Base-by-base conservation (phyloP, 2,329 filamentous ascomycete species). In the Rasamsonia emersonii region DNA sequence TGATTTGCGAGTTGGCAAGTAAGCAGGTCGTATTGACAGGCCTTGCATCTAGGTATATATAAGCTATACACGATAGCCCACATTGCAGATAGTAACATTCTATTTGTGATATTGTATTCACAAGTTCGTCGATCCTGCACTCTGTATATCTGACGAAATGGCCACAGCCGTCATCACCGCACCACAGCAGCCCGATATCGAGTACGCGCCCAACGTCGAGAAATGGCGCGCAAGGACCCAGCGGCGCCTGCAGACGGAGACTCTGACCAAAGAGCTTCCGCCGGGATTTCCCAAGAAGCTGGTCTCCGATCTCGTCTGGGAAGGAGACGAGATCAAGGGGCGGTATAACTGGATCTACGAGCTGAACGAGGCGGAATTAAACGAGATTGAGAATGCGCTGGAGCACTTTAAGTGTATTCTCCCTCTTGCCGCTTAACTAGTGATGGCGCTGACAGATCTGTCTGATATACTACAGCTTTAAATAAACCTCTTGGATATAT, bases 281-380 rank as follows among this genome's bases (percentile, higher is more conserved):
- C 31, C 43, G 1, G 62, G 59, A 0, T 70, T 67, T 38, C 65
- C 66, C 0, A 15, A 41, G 14, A 37, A 60, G 23, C 40, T 70
- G 1, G 39, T 50, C 2, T 65, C 62, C 1, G 51, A 62, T 4
- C 49, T 70, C 1, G 66, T 68, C 1, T 71, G 67, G 66, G 60
- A 68, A 20, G 64, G 61, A 3, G 53, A 54, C 11, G 51, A 57
- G 3, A 42, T 68, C 9, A 47, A 42, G 4, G 37, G 44, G 1
- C 45, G 46, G 2, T 61, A 59, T 39, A 49, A 68, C 30, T 69
- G 64, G 58, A 55, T 53, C 2, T 60, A 59, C 32, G 43, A 51
- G 18, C 44, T 67, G 24, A 58, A 42, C 4, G 35, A 53, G 4
- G 40, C 39, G 1, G 54, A 69, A 18, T 29, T 68, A 1, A 46